Percentiles rank a stretch among this genome's conserved stretches.
Conservation (phyloP, 83 land plant species). For the Isoetes engelmannii region DNA sequence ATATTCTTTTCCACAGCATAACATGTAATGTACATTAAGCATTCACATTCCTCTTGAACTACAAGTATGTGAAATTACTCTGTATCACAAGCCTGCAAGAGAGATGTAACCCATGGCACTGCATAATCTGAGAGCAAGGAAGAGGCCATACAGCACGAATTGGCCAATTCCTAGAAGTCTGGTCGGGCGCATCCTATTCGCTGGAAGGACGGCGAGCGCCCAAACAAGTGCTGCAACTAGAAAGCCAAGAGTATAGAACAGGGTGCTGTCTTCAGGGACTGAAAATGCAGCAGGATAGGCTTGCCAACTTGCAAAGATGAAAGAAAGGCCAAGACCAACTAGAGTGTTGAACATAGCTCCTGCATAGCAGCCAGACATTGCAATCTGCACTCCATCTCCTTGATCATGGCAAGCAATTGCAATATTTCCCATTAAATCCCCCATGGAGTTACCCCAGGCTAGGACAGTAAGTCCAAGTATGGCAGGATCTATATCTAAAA, state of each 20-base stretch:
- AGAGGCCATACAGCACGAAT: slow-evolving; percentile 41
- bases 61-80: too few relatives aligned
- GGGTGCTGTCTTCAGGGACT: slow-evolving; percentile 43
- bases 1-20: too few relatives aligned
- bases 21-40: too few relatives aligned
- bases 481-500: slow-evolving; percentile 62
- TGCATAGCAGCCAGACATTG: slow-evolving; percentile 82
- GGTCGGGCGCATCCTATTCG: slow-evolving; percentile 49
- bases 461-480: slow-evolving; percentile 70
- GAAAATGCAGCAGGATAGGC: slow-evolving; percentile 34
- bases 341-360: slow-evolving; percentile 85
- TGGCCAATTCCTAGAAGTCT: slow-evolving; percentile 57
- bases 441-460: slow-evolving; percentile 94
- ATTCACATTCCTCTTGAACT: too few relatives aligned
- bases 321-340: slow-evolving; percentile 56
- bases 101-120: slow-evolving; percentile 31
- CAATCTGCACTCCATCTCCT: slow-evolving; percentile 75
- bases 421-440: slow-evolving; percentile 75
- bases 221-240: slow-evolving; percentile 54
- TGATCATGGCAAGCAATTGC: slow-evolving; percentile 56
- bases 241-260: slow-evolving; percentile 55
- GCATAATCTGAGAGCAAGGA: slow-evolving; percentile 40
- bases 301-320: slow-evolving; percentile 57
- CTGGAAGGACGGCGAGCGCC: slow-evolving; percentile 51
- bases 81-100: slow-evolving; percentile 5